Evolutionary conservation across 805 yeast species (phyloP), one percentile per base, ranked within the genome.

Genomic region (Wickerhamiella brachini): DNA sequence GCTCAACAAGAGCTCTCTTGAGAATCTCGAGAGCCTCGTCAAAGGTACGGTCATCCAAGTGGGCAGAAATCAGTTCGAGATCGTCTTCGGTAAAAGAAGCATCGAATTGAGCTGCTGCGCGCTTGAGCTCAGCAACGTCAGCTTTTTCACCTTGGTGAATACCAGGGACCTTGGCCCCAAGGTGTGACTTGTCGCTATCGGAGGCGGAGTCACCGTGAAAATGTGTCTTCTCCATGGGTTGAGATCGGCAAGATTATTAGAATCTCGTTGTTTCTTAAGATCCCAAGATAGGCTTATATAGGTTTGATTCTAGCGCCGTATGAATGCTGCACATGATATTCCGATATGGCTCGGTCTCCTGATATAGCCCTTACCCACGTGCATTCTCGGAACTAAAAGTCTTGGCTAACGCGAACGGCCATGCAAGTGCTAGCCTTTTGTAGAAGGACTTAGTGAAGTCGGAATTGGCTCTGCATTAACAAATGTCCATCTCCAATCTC

Each of bases 11-110:
- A 5, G 75, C 71, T 17, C 67, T 63, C 31, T 62, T 58, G 45
- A 79, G 59, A 41, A 75, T 68, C 10, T 63, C 65, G 1, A 69
- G 39, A 0, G 78, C 71, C 39, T 73, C 75, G 1, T 66, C 70
- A n/a, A 56, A 29, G 9, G 65, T 44, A 20, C 57, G 2, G 67
- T 49, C 56, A 72, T 54, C 24, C 17, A 57, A 31, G 43, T 54
- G 59, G 2, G 53, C 43, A 5, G 45, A 37, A 17, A 57, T 49
- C 15, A 52, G 44, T 15, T 52, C 56, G 4, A 57, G 34, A 24
- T 56, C 55, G 17, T 51, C 56, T 2, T 45, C 29, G 7, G 26
- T 38, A 9, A 46, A 46, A 8, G 46, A 44, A 3, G 17, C 21
- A 20, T 44, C 46, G 21, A 20, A 21, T 24, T 41, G 24, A 5